Base-by-base conservation (phyloP, 352 stramenopile species). In the Thalassiosira hispida region DNA sequence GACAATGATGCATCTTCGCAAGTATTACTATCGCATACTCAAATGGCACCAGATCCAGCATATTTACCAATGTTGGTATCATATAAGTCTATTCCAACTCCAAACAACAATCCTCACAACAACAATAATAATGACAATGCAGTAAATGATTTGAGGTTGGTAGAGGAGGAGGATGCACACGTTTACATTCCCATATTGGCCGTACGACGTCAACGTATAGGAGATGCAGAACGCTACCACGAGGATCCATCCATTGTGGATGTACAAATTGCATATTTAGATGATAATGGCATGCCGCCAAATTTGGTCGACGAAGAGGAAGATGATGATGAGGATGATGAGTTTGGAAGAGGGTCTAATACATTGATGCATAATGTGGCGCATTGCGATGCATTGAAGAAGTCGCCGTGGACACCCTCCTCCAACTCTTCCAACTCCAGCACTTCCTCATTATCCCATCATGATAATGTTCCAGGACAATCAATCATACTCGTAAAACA, bases 201-300 rank as follows among this genome's bases (percentile, higher is more conserved):
- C 20, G 63, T 91, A 40, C 73, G 84, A 35, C 68, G 87, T 68
- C 87, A 93, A 69, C 62, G 87, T 44, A 63, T 83, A 20, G 85
- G 85, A 47, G 84, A 93, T 25, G 85, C 91, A 74, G 89, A 94
- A 65, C 35, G 87, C 29, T 94, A 81, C 67, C 76, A 86, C 25
- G 89, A 94, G 85, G 89, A 94, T 85, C 73, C 89, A 9, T 79
- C 76, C 20, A 68, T 93, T 59, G 73, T 94, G 7, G 89, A 94
- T 70, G 44, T 93, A 31, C 59, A 80, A 33, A 49, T 91, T 2
- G 71, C 66, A 5, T 81, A 85, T 65, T 60, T 77, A 3, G 75
- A 92, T 55, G 56, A 60, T 16, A 56, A 73, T 55, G 82, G 82
- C 33, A 33, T 67, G 16, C 57, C 82, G 16, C 31, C 79, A 27